Percentiles rank a stretch among this genome's conserved stretches.
phyloP scores from a whole-genome alignment of 768 basidiomycete genomes.

The Xerocomus potaroensis region DNA sequence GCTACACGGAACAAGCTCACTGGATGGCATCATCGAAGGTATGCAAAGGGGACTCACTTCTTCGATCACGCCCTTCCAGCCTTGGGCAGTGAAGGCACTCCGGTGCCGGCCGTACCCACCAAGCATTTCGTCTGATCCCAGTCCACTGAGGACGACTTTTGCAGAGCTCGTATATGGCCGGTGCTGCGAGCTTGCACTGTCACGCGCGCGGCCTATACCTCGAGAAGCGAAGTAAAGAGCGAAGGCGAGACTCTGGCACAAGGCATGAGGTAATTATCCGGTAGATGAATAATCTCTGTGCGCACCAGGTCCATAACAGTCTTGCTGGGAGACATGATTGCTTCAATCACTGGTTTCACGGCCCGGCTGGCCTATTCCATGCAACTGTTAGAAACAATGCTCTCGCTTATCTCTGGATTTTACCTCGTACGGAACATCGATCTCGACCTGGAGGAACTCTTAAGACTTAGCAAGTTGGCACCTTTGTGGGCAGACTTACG shows the following conservation, averaged over 20 bases:
- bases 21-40: not conserved
- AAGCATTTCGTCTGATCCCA: conserved; percentile 93
- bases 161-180: conserved; percentile 67
- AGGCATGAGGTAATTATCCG: conserved; percentile 2
- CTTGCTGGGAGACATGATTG: conserved; percentile 70
- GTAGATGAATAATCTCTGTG: not conserved
- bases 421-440: conserved; percentile 81
- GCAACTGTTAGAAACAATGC: conserved; percentile 4
- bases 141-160: conserved; percentile 80
- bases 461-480: not conserved
- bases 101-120: conserved; percentile 93
- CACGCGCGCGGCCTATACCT: conserved; percentile 60
- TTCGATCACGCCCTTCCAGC: conserved; percentile 74
- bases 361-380: conserved; percentile 58
- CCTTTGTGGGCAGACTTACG: conserved; percentile 39
- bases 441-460: conserved; percentile 57
- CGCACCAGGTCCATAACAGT: conserved; percentile 91
- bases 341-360: conserved; percentile 52
- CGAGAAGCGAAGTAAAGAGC: conserved; percentile 93
- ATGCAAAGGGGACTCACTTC: conserved; percentile 50
- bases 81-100: conserved; percentile 57
- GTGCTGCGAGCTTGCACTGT: conserved; percentile 29
- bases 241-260: conserved; percentile 74
- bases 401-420: conserved; percentile 8
- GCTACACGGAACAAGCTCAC: conserved; percentile 37